Evolutionary conservation across 805 yeast genomes (phyloP), one percentile per base, ranked within the genome.

Genomic region (Saccharomycopsis fermentans): DNA sequence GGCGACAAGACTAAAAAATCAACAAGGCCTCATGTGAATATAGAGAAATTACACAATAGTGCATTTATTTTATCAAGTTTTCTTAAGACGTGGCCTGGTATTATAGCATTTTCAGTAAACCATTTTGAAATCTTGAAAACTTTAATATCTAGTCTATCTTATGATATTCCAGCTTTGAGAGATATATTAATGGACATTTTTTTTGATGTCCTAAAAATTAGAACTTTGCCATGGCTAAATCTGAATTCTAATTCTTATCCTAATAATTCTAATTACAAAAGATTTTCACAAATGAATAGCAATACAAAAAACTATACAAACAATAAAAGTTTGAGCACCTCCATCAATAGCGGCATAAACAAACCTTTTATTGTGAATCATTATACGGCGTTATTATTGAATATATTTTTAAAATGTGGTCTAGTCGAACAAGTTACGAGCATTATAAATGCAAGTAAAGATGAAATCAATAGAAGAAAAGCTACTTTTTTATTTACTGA

Each of bases 41-140:
- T 74, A 32, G 84, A 81, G 40, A 81, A 77, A 63, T 71, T 90
- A 32, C 86, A 84, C 59, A 79, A 77, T 59, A 73, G 82, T 14
- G 81, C 90, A 0, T 76, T 79, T 50, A 74, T 89, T 8, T 68
- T 92, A 1, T 72, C 86, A 0, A 68, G 79, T 3, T 71, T 88
- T 26, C 70, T 92, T 54, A 86, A 88, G 61, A 77, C 82, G 36
- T 85, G 92, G 82, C 76, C 86, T 12, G 99, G 99, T 0, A 66
- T 90, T 11, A 77, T 84, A 60, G 80, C 85, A 16, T 80, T 84
- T 64, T 77, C 86, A 0, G 75, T 79, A 58, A 74, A 83, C 63
- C 71, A 81, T 59, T 84, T 81, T 62, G 72, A 73, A 58, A 77
- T 84, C 9, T 67, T 91, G 24, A 73, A 72, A 48, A 81, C 81